phyloP scores from a whole-genome alignment of 2,329 filamentous ascomycete species.

The Hymenoscyphus fructigenus region DNA sequence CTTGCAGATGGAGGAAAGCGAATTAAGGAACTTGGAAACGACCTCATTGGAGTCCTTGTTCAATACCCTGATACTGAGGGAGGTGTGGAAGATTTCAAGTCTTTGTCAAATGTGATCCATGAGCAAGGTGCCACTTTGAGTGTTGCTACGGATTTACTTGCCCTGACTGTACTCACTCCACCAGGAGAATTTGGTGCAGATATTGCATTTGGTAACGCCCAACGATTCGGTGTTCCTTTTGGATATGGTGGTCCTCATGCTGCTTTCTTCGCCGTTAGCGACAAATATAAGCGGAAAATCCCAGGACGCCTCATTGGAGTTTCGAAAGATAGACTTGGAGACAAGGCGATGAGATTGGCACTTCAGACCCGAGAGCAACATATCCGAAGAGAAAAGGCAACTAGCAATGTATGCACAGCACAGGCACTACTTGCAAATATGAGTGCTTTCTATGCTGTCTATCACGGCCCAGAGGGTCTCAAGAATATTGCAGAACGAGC shows the following conservation, averaged over 20 bases:
- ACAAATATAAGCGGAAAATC: constrained; percentile 92
- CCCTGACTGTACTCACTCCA: constrained; percentile 81
- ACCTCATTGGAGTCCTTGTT: constrained; percentile 85
- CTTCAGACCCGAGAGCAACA: constrained; percentile 95
- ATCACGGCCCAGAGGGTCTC: constrained; percentile 83
- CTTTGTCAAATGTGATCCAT: constrained; percentile 75
- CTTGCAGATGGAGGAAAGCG: constrained; percentile 61
- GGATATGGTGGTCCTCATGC: constrained; percentile 95
- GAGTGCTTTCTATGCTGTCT: constrained; percentile 91
- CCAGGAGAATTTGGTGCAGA: constrained; percentile 95
- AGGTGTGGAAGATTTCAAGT: constrained; percentile 71
- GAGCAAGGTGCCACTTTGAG: constrained; percentile 75
- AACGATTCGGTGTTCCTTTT: constrained; percentile 88
- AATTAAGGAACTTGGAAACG: constrained; percentile 73
- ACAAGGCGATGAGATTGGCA: constrained; percentile 77
- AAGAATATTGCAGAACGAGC: constrained; percentile 79
- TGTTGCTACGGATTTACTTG: constrained; percentile 85
- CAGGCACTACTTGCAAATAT: constrained; percentile 94
- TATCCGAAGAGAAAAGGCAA: constrained; percentile 93
- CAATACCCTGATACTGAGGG: constrained; percentile 93
- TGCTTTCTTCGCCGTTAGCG: constrained; percentile 89
- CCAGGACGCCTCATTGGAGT: constrained; percentile 87
- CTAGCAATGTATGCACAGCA: constrained; percentile 95
- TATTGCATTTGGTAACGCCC: constrained; percentile 89
- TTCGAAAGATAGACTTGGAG: constrained; percentile 84